phyloP scores from a whole-genome alignment of 495 filamentous ascomycete genomes.

The Aspergillus asperescens region DNA sequence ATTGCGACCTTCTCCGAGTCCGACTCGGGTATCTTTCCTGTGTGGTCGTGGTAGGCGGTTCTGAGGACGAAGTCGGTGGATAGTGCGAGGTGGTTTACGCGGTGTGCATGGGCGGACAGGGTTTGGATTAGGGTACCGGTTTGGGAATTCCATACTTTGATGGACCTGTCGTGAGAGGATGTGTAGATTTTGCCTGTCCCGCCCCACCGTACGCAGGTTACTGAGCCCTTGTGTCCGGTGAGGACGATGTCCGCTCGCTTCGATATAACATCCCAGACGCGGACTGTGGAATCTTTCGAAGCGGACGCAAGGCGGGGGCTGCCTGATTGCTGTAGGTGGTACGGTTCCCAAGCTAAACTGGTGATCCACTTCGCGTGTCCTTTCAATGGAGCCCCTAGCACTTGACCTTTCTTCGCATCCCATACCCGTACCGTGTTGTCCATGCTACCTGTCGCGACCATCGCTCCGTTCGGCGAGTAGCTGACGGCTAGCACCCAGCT shows the following conservation, averaged over 20 bases:
- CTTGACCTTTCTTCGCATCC: slow-evolving; percentile 77
- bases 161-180: slow-evolving; percentile 84
- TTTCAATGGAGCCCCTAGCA: slow-evolving; percentile 70
- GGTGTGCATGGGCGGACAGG: slow-evolving; percentile 79
- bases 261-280: slow-evolving; percentile 80
- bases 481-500: slow-evolving; percentile 86
- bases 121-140: slow-evolving; percentile 75
- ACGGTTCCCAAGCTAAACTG: slow-evolving; percentile 88
- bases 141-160: slow-evolving; percentile 84
- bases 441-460: slow-evolving; percentile 88
- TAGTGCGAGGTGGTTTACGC: slow-evolving; percentile 92
- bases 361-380: slow-evolving; percentile 92
- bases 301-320: slow-evolving; percentile 78
- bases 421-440: slow-evolving; percentile 88
- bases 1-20: slow-evolving; percentile 67
- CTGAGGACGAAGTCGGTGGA: slow-evolving; percentile 90
- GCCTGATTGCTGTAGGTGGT: slow-evolving; percentile 71
- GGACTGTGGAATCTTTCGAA: slow-evolving; percentile 84
- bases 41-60: slow-evolving; percentile 84
- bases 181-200: slow-evolving; percentile 83
- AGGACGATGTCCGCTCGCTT: slow-evolving; percentile 74
- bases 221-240: slow-evolving; percentile 80
- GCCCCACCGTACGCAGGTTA: slow-evolving; percentile 92
- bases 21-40: slow-evolving; percentile 59
- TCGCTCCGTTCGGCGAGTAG: slow-evolving; percentile 77